Conservation (phyloP, 768 basidiomycete species). For the Boletus bicolor region DNA sequence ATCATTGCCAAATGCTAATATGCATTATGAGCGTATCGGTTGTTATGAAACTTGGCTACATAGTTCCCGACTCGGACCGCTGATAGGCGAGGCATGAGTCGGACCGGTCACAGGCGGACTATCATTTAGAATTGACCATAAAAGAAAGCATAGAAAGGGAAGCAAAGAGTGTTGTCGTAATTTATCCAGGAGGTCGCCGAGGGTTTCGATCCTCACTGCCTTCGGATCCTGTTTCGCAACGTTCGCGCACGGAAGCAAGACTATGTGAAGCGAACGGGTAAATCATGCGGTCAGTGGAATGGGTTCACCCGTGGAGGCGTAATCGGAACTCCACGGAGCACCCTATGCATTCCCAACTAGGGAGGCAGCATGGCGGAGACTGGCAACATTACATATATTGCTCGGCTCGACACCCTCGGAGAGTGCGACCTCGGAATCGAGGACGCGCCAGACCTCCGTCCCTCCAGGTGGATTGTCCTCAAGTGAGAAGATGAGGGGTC, state of each 20-base stretch:
- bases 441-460: not conserved
- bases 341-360: not conserved
- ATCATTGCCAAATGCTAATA: too few species aligned
- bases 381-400: not conserved
- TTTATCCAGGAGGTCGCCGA: conserved; percentile 8
- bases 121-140: not conserved
- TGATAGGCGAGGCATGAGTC: conserved; percentile 11
- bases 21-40: not conserved
- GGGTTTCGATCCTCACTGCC: conserved; percentile 18
- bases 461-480: not conserved
- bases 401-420: not conserved
- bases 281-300: conserved; percentile 11
- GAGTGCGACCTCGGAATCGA: not conserved
- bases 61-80: not conserved
- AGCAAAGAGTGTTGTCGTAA: not conserved
- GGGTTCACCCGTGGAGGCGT: conserved; percentile 8
- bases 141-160: conserved; percentile 6
- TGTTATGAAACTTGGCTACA: not conserved
- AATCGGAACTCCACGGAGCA: conserved; percentile 26
- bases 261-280: conserved; percentile 15
- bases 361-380: conserved; percentile 2
- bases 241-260: conserved; percentile 18
- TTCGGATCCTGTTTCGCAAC: conserved; percentile 22
- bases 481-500: not conserved
- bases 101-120: conserved; percentile 3